Evolutionary conservation across 768 basidiomycete genomes (phyloP).

Genomic region (Mycena sanguinolenta): DNA sequence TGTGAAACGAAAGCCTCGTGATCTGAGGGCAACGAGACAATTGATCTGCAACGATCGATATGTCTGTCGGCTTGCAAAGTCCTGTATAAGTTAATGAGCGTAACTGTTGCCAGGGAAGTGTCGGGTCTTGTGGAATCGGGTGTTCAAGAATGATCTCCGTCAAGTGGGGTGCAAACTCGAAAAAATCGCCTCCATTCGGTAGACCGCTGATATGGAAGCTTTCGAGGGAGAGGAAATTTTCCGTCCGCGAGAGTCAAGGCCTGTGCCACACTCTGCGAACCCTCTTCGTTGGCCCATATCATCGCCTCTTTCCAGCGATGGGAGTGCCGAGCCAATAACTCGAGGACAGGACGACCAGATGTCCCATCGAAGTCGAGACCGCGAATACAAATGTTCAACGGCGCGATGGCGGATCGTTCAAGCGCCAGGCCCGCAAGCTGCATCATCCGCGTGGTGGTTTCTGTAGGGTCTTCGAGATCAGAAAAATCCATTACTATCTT

Average conservation of each 20-base stretch:
- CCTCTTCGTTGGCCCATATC: background rate
- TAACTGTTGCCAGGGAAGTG: background rate
- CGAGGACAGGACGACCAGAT: background rate
- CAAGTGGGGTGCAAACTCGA: conserved; percentile 4
- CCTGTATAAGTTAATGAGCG: background rate
- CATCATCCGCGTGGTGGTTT: too few species aligned
- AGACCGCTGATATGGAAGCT: background rate
- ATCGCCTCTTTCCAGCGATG: conserved; percentile 5
- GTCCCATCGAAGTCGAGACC: background rate
- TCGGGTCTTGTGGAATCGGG: background rate
- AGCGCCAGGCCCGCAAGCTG: background rate
- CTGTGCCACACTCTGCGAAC: background rate
- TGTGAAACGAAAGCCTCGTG: background rate
- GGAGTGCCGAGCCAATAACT: background rate
- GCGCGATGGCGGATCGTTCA: background rate
- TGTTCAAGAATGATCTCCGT: background rate
- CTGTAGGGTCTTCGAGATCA: background rate
- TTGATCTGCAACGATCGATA: background rate
- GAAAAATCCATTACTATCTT: conserved; percentile 1
- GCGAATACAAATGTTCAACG: background rate
- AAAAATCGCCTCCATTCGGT: background rate
- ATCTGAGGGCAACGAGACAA: background rate
- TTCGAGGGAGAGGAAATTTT: conserved; percentile 1
- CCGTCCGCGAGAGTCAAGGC: background rate
- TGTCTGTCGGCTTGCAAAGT: background rate